Evolutionary conservation across 495 filamentous ascomycete genomes (phyloP).

Genomic region (Terfezia boudieri): DNA sequence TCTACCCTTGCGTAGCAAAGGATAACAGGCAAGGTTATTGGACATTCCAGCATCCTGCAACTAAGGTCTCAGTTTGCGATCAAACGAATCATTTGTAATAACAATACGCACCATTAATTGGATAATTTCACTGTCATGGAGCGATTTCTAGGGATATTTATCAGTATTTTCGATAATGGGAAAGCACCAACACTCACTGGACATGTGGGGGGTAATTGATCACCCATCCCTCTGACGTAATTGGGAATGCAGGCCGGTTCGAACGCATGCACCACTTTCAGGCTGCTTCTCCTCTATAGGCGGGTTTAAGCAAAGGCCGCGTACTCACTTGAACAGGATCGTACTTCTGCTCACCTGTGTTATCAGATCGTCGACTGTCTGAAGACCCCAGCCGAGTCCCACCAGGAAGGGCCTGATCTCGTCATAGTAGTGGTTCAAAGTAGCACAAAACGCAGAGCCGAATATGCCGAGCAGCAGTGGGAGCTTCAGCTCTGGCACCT

Average conservation of each 20-base stretch:
- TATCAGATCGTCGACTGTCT: slow-evolving; percentile 67
- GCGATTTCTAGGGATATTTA: not conserved
- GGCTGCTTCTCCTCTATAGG: slow-evolving; percentile 1
- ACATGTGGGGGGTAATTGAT: slow-evolving; percentile 44
- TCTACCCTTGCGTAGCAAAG: slow-evolving; percentile 64
- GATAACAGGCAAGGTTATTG: slow-evolving; percentile 91
- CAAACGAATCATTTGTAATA: not conserved
- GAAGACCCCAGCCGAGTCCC: slow-evolving; percentile 47
- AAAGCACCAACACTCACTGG: slow-evolving; percentile 32
- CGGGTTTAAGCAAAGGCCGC: not conserved
- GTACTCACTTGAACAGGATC: slow-evolving; percentile 3
- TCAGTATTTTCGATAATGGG: too few species aligned
- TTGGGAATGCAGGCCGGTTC: slow-evolving; percentile 78
- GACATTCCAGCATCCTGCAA: slow-evolving; percentile 73
- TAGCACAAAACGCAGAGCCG: slow-evolving; percentile 89
- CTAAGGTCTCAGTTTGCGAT: too few species aligned
- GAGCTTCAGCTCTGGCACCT: slow-evolving; percentile 58
- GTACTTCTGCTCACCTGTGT: slow-evolving; percentile 5
- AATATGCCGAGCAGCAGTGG: slow-evolving; percentile 76
- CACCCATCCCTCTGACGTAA: slow-evolving; percentile 57
- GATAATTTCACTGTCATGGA: slow-evolving; percentile 45
- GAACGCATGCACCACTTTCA: slow-evolving; percentile 79
- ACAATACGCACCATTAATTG: slow-evolving; percentile 41
- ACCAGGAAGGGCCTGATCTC: slow-evolving; percentile 58
- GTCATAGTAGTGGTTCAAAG: slow-evolving; percentile 83